Percentiles rank a stretch among this genome's conserved stretches.
phyloP scores from a whole-genome alignment of 1,284 basidiomycete species.

The Caloboletus inedulis region DNA sequence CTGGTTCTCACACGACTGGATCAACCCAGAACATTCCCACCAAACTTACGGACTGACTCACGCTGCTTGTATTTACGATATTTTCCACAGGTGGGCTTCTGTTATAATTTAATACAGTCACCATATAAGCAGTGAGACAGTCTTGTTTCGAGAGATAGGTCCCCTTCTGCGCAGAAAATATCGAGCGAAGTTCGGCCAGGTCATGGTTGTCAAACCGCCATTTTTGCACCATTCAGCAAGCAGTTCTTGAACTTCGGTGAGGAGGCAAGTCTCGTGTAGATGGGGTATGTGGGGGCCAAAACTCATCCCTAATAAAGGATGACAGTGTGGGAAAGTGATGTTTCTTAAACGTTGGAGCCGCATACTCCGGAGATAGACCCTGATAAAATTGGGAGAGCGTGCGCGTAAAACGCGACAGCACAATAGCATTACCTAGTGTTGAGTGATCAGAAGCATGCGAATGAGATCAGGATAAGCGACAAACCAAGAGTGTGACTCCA shows the following conservation, averaged over 20 bases:
- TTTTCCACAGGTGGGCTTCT: background rate
- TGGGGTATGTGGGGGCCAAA: constrained; percentile 14
- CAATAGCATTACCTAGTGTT: too few relatives aligned
- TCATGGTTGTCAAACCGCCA: constrained; percentile 16
- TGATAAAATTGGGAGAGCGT: constrained; percentile 25
- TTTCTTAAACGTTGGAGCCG: constrained; percentile 19
- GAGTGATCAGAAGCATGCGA: background rate
- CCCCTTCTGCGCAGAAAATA: too few relatives aligned
- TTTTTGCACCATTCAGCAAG: too few relatives aligned
- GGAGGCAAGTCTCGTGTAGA: too few relatives aligned
- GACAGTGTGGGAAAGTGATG: constrained; percentile 12
- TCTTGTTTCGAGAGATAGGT: constrained; percentile 21
- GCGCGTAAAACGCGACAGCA: constrained; percentile 31
- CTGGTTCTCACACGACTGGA: too few relatives aligned
- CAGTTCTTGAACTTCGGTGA: too few relatives aligned
- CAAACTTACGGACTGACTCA: constrained; percentile 6
- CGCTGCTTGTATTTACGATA: constrained; percentile 27
- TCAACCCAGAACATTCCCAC: too few relatives aligned
- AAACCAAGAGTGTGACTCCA: constrained; percentile 31
- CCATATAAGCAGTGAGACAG: constrained; percentile 30
- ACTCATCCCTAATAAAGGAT: background rate
- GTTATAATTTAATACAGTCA: constrained; percentile 21
- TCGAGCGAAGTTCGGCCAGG: too few relatives aligned
- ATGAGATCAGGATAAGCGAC: background rate
- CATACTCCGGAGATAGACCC: constrained; percentile 1